Percentiles rank a stretch among this genome's conserved stretches.
phyloP scores from a whole-genome alignment of 2,329 filamentous ascomycete species.

The Furcasterigmium sp. region DNA sequence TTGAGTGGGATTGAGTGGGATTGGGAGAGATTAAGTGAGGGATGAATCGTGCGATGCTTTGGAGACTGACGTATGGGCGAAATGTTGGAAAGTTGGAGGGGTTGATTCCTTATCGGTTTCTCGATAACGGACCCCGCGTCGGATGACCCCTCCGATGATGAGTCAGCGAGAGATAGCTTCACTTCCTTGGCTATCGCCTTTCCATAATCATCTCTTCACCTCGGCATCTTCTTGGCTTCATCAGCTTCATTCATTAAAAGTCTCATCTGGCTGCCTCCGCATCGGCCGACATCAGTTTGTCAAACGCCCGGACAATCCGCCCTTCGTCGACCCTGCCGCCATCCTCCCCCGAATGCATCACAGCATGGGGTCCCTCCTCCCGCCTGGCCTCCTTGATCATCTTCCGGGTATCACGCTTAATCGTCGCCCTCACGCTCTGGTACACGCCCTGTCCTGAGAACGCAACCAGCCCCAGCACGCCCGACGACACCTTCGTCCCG shows the following conservation, averaged over 20 bases:
- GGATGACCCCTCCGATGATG: too few species aligned
- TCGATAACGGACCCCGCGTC: too few species aligned
- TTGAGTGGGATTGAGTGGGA: neutral
- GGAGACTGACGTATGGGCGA: too few species aligned
- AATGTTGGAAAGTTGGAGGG: too few species aligned
- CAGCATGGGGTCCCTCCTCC: neutral
- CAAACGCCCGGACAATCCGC: neutral
- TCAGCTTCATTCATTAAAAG: too few species aligned
- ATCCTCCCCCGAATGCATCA: neutral
- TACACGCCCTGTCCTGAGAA: constrained; percentile 14
- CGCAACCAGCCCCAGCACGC: constrained; percentile 15
- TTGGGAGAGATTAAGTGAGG: neutral
- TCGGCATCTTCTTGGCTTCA: too few species aligned
- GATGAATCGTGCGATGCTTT: too few species aligned
- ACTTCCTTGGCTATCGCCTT: too few species aligned
- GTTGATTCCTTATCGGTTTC: too few species aligned
- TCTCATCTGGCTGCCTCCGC: too few species aligned
- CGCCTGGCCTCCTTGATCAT: constrained; percentile 1
- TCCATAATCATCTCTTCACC: too few species aligned
- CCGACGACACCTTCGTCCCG: constrained; percentile 13
- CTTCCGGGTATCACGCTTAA: constrained; percentile 8
- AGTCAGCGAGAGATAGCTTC: too few species aligned
- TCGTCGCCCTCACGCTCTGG: constrained; percentile 10
- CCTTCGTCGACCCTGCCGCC: neutral
- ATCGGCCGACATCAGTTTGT: neutral